Conservation (phyloP, 441 rosid species). For the Aquilaria agallochum region DNA sequence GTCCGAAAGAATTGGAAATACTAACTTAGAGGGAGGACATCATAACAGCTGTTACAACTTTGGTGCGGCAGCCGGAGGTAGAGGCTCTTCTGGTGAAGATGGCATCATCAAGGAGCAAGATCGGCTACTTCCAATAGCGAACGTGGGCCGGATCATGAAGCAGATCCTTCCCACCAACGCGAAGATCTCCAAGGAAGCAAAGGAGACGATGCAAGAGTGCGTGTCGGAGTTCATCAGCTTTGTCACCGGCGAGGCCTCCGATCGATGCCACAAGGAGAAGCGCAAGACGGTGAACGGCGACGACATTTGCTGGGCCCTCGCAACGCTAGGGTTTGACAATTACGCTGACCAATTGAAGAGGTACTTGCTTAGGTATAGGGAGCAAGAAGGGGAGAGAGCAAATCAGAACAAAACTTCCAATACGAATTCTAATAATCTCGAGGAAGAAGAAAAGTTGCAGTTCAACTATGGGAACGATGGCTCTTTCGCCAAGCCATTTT, state of each 20-base stretch:
- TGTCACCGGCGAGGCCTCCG: conserved; percentile 79
- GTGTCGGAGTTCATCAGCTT: conserved; percentile 90
- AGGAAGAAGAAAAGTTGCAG: conserved; percentile 22
- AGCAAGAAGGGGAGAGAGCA: conserved; percentile 60
- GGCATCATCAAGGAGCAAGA: conserved; percentile 63
- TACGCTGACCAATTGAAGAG: conserved; percentile 56
- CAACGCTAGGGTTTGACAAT: conserved; percentile 72
- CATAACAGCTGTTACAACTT: conserved; percentile 19
- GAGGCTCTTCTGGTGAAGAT: conserved; percentile 25
- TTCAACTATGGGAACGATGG: conserved; percentile 12
- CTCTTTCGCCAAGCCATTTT: conserved; percentile 8
- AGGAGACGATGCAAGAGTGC: conserved; percentile 86
- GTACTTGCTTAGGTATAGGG: conserved; percentile 53
- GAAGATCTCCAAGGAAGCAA: conserved; percentile 79
- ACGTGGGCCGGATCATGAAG: conserved; percentile 83
- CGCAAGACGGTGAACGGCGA: conserved; percentile 78
- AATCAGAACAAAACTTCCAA: conserved; percentile 22
- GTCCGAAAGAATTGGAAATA: conserved; percentile 27
- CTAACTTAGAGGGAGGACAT: conserved; percentile 11
- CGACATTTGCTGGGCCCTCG: conserved; percentile 81
- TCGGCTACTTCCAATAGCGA: conserved; percentile 75
- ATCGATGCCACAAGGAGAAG: conserved; percentile 78
- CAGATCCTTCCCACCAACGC: conserved; percentile 71
- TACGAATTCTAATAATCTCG: background rate
- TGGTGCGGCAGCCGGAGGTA: conserved; percentile 13